Base-by-base conservation (phyloP, 2,329 filamentous ascomycete species). In the Botrytis pseudocinerea region DNA sequence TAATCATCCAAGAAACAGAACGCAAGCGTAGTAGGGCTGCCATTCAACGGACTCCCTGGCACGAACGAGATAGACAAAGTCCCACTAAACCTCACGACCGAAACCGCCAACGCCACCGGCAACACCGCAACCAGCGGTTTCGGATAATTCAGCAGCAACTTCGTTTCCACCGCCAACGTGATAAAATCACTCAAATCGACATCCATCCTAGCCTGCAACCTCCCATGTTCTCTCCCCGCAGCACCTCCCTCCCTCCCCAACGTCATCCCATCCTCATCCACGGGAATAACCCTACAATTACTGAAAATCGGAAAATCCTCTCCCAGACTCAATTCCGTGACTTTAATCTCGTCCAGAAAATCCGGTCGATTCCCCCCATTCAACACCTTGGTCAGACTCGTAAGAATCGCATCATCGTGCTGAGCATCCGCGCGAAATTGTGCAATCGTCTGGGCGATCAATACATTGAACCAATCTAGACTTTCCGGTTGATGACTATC, bases 281-380 rank as follows among this genome's bases (percentile, higher is more conserved):
- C 93, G 2, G 95, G 94, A 74, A 98, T 98, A 72, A 99, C 92
- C 74, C 96, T 90, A 80, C 96, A 98, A 82, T 99, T 99, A 85
- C 95, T 98, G 82, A 99, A 97, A 70, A 99, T 99, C 42, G 96
- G 96, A 76, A 98, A 99, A 79, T 99, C 96, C 79, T 99, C 96
- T 44, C 96, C 96, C 7, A 99, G 85, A 69, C 92, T 97, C 74
- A 99, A 90, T 83, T 99, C 95, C 3, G 95, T 97, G 71, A 99
- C 93, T 40, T 91, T 91, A 75, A 99, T 98, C 80, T 96, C 93
- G 81, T 97, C 95, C 46, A 99, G 86, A 82, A 97, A 99, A 76
- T 95, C 93, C 0, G 96, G 96, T 72, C 96, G 92, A 62, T 90
- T 90, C 18, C 89, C 87, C n/a, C 95, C 92, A 79, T 99, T 99